Evolutionary conservation across 768 basidiomycete species (phyloP).

Genomic region (Phylloporus arenicola): DNA sequence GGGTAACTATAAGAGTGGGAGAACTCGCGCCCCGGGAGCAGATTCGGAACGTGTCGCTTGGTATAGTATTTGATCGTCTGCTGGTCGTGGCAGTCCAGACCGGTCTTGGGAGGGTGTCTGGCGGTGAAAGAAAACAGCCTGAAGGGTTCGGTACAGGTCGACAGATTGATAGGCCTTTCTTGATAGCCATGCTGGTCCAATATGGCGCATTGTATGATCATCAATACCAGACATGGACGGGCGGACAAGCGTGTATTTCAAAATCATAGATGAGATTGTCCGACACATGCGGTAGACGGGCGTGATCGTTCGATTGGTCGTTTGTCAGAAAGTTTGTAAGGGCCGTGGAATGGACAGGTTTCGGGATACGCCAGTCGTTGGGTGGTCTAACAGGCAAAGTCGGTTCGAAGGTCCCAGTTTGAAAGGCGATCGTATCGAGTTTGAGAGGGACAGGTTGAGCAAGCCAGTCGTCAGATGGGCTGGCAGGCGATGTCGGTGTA

Average conservation of each 20-base stretch:
- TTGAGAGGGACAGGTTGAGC: not conserved
- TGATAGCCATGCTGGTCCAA: not conserved
- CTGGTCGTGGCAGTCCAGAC: not conserved
- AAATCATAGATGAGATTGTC: not conserved
- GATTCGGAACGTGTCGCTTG: not conserved
- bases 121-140: slow-evolving; percentile 7
- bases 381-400: not conserved
- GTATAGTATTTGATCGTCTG: slow-evolving; percentile 10
- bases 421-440: not conserved
- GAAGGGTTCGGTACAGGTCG: not conserved
- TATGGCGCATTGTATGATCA: slow-evolving; percentile 7
- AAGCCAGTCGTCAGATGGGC: not conserved
- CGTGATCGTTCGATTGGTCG: not conserved
- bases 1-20: slow-evolving; percentile 3
- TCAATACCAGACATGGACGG: slow-evolving; percentile 11
- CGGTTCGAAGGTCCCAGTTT: no score
- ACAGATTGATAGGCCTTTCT: not conserved
- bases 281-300: not conserved
- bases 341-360: not conserved
- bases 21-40: not conserved
- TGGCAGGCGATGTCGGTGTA: not conserved
- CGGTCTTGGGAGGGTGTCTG: slow-evolving; percentile 4
- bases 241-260: slow-evolving; percentile 8
- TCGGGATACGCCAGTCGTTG: not conserved
- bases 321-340: not conserved